Base-by-base conservation (phyloP, 495 filamentous ascomycete species). In the Neurospora terricola region DNA sequence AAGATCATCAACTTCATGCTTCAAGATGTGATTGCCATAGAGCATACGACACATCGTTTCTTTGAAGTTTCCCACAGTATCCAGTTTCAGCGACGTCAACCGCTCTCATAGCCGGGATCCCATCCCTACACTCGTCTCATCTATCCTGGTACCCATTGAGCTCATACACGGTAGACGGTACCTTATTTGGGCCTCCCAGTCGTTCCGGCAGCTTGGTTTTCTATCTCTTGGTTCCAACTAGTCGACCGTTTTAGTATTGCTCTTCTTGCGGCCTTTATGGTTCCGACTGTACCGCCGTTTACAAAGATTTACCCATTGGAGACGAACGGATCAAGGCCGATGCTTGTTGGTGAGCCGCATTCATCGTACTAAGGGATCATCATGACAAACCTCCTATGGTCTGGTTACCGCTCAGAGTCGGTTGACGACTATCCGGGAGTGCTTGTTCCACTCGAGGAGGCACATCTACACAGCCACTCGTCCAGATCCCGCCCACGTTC, bases 401-500 rank as follows among this genome's bases (percentile, higher is more conserved):
- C 74, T 11, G 68, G 72, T 21, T 74, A 70, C 45, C 81, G 79
- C 70, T 69, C 73, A 69, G 82, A 84, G 71, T 84, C 84, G 3
- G 81, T 83, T 34, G 74, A 81, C 59, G 79, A 84, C 76, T 86
- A 84, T 76, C 45, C 79, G 43, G 82, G 80, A 75, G 84, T 85
- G 27, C 75, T 87, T 40, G 75, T 87, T 38, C 80, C 85, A 11
- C 81, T 87, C 27, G 81, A 82, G 16, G 80, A 87, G 70, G 86
- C 86, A 0, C 82, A 83, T 70, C 78, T 84, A 45, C 82, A 87
- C 76, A 85, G 84, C 72, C 82, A 86, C 70, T 81, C 81, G 48
- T 80, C 80, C 48, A 74, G 80, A 54, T 79, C 76, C 12, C 77
- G 77, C 10, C 77, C 71, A 14, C 82, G 76, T 70, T 77, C 75